A percentile compares a stretch with the other conserved stretches of the same genome.
Evolutionary conservation across 768 basidiomycete species (phyloP).

Genomic region (Suillus luteus): DNA sequence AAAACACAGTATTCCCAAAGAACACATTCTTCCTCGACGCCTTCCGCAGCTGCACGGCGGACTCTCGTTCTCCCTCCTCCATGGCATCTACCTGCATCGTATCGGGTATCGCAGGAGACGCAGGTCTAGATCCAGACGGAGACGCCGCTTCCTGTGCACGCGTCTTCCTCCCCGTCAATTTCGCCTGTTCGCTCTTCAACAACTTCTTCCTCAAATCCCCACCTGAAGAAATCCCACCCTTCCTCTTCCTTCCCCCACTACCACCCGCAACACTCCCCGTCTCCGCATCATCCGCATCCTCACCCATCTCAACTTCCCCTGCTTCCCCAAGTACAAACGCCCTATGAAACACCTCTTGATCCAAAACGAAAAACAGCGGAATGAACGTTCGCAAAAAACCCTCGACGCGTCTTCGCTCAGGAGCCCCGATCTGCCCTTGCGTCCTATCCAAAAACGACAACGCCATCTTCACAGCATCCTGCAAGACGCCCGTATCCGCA

Average conservation of each 20-base stretch:
- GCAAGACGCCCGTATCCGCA: conserved; percentile 74
- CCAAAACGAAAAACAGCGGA: conserved; percentile 76
- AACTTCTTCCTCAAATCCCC: conserved; percentile 79
- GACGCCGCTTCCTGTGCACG: conserved; percentile 54
- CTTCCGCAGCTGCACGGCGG: conserved; percentile 26
- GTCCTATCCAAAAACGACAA: conserved; percentile 92
- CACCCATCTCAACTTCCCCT: conserved; percentile 60
- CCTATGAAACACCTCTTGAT: conserved; percentile 68
- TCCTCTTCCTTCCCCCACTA: conserved; percentile 42
- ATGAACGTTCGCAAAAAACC: conserved; percentile 75
- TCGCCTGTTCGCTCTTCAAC: conserved; percentile 81
- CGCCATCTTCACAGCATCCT: conserved; percentile 86
- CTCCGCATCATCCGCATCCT: conserved; percentile 45
- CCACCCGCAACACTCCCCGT: conserved; percentile 31
- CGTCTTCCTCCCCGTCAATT: conserved; percentile 63
- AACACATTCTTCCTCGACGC: conserved; percentile 60
- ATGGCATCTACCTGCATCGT: conserved; percentile 35
- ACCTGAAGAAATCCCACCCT: conserved; percentile 42
- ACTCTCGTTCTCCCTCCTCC: conserved; percentile 31
- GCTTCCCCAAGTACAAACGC: conserved; percentile 66
- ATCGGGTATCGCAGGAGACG: conserved; percentile 60
- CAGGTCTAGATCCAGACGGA: conserved; percentile 58
- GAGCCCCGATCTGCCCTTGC: conserved; percentile 66
- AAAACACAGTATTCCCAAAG: conserved; percentile 89
- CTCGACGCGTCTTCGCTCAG: conserved; percentile 83